Percentiles rank a stretch among this genome's conserved stretches.
Evolutionary conservation across 176 grass and related monocot genomes (phyloP).

Genomic region (Phyllostachys edulis): DNA sequence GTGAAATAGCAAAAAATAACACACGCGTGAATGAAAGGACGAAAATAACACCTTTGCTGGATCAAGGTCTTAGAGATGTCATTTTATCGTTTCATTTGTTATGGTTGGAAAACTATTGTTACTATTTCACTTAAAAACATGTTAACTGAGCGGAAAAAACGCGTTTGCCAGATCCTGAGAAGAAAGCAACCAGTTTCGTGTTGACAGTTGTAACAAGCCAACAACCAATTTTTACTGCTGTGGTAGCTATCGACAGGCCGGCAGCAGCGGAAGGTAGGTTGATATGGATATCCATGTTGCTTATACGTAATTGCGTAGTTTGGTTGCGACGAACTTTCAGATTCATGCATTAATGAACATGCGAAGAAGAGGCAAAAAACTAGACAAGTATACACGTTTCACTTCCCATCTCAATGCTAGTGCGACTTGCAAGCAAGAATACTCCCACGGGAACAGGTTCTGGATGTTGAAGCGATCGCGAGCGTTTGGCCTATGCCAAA

Average conservation of each 20-base stretch:
- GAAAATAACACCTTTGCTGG: too few species aligned
- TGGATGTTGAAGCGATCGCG: background rate
- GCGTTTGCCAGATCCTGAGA: background rate
- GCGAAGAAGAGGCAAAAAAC: background rate
- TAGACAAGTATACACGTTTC: background rate
- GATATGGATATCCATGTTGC: background rate
- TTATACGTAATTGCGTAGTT: background rate
- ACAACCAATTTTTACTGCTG: background rate
- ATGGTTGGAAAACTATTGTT: too few species aligned
- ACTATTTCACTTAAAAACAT: too few species aligned
- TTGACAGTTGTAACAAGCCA: background rate
- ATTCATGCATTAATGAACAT: background rate
- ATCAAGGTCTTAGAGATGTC: too few species aligned
- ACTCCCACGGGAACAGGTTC: background rate
- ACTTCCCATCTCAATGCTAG: background rate
- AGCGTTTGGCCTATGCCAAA: background rate
- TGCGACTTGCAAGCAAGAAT: background rate
- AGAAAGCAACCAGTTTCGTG: constrained; percentile 10
- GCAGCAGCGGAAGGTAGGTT: too few species aligned
- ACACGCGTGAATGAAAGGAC: too few species aligned
- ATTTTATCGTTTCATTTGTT: too few species aligned
- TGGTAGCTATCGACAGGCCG: background rate
- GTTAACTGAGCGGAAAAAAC: too few species aligned
- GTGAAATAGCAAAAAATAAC: too few species aligned
- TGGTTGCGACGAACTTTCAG: background rate